phyloP scores from a whole-genome alignment of 306 rosid genomes.

The Gleditsia sinensis region DNA sequence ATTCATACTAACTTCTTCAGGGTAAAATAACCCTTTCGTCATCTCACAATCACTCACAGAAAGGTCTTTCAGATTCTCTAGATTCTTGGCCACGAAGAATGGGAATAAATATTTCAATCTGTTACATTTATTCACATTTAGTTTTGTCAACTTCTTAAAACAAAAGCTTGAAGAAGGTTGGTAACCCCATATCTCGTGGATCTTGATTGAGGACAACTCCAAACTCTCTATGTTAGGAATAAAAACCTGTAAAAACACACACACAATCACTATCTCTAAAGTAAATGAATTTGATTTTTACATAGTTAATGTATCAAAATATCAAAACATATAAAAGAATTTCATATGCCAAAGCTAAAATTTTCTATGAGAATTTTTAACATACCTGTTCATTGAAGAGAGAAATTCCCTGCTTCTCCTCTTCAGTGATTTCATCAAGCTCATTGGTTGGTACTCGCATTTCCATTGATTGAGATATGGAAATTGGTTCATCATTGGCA shows the following conservation, averaged over 20 bases:
- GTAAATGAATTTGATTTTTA: background rate
- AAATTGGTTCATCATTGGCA: background rate
- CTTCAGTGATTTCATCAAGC: background rate
- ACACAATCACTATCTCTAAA: background rate
- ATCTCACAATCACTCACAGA: slow-evolving; percentile 22
- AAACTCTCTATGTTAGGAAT: no score
- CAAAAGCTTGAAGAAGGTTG: background rate
- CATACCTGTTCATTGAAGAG: slow-evolving; percentile 25
- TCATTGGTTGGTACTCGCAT: no score
- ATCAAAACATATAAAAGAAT: background rate
- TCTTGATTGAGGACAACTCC: slow-evolving; percentile 4
- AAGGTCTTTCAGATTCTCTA: slow-evolving; percentile 42
- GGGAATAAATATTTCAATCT: slow-evolving; percentile 16
- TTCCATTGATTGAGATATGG: no score
- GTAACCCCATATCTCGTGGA: slow-evolving; percentile 24
- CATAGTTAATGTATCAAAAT: background rate
- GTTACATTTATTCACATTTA: slow-evolving; percentile 22
- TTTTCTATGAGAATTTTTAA: no score
- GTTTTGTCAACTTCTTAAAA: slow-evolving; percentile 25
- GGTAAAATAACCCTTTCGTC: slow-evolving; percentile 29
- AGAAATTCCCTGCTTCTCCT: background rate
- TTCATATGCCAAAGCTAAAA: background rate
- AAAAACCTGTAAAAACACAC: background rate
- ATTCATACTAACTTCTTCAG: no score
- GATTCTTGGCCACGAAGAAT: slow-evolving; percentile 26